Evolutionary conservation across 306 rosid species (phyloP).

Genomic region (Senna siamea): DNA sequence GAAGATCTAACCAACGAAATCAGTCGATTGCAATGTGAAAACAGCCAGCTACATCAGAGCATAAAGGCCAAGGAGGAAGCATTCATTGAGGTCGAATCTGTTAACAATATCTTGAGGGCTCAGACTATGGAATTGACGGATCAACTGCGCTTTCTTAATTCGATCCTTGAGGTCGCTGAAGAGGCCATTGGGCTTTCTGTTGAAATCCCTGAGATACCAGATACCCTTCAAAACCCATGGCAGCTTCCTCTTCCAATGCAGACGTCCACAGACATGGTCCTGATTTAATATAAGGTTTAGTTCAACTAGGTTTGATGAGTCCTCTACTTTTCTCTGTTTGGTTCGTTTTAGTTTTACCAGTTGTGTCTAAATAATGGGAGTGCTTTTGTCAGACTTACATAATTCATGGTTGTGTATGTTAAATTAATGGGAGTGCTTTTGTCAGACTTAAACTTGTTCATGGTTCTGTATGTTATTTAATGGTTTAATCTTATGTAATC

Average conservation of each 20-base stretch:
- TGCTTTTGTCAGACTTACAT: neutral
- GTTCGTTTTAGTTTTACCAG: neutral
- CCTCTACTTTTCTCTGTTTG: neutral
- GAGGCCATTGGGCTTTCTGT: slow-evolving; percentile 59
- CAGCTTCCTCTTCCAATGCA: slow-evolving; percentile 50
- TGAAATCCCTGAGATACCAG: slow-evolving; percentile 68
- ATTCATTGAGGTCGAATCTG: slow-evolving; percentile 52
- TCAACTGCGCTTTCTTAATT: slow-evolving; percentile 63
- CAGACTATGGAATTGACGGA: slow-evolving; percentile 69
- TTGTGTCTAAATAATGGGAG: neutral
- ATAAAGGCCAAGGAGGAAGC: slow-evolving; percentile 64
- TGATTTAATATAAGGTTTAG: slow-evolving; percentile 39
- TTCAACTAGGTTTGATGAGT: slow-evolving; percentile 2
- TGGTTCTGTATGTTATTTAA: neutral
- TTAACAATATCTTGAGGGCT: slow-evolving; percentile 64
- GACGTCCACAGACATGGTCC: slow-evolving; percentile 59
- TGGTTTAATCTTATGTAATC: neutral
- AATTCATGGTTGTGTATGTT: neutral
- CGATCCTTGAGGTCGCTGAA: slow-evolving; percentile 68
- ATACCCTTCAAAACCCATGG: slow-evolving; percentile 76
- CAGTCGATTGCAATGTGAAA: slow-evolving; percentile 50
- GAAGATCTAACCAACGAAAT: slow-evolving; percentile 68
- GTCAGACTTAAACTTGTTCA: neutral
- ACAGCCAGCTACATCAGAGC: slow-evolving; percentile 41
- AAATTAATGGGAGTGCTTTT: neutral